Evolutionary conservation across 495 filamentous ascomycete genomes (phyloP), one percentile per base, ranked within the genome.

Genomic region (Annulohypoxylon stygium): DNA sequence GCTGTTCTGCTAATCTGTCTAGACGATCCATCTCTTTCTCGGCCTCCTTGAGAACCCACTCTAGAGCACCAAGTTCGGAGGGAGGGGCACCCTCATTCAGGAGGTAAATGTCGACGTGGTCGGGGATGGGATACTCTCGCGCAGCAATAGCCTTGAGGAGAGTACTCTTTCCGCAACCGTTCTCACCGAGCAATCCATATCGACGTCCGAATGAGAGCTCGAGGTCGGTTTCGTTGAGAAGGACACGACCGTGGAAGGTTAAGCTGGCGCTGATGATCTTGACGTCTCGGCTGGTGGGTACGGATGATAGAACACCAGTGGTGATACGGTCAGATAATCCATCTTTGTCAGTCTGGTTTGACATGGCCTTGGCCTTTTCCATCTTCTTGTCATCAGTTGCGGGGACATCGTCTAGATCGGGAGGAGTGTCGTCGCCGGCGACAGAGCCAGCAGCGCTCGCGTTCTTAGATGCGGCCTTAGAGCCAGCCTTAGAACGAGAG

Each of bases 101-200:
- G 23, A 99, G 90, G 84, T 99, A 99, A 81, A 99, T 97, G 85
- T 99, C 96, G 82, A 98, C 87, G 81, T 98, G 95, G 3, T 98
- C 94, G 54, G 96, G 96, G 75, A 99, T 92, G 34, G 96, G 96
- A 79, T 89, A 99, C 83, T 99, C 96, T 79, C 97, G 92, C 75
- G 89, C 89, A 76, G 91, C 92, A 81, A 99, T 97, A 66, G 96
- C 90, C 87, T 98, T 98, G 75, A 99, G 88, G 0, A 98, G 83
- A 10, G 96, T 99, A 71, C 94, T 97, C 86, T 99, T 99, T 78
- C 96, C 96, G 78, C 96, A 99, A 59, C 96, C 96, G 90, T 99
- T 99, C 87, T 99, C 96, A 77, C 96, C 96, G 64, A 99, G 84
- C 60, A 99, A 85, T 79, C 96, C 96, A 80, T 99, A 99, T 60